These are phyloP conservation scores for Misopates orontium DNA, from an alignment of 257 asterid genomes.

Conservation along the genomic window DNA sequence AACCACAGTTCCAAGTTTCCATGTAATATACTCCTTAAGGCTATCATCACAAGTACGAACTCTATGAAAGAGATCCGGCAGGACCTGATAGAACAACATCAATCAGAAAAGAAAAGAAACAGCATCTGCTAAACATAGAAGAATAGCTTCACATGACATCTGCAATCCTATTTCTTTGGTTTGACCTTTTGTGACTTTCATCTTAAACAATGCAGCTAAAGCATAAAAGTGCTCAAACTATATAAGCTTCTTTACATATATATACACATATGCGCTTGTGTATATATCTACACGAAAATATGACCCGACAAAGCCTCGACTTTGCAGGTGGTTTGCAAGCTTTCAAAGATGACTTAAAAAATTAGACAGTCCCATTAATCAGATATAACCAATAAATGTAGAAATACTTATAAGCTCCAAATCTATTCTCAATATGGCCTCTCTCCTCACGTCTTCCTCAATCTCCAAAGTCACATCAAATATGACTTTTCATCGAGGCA, in stretches of 20 bases:
- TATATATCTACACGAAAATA: slow-evolving; percentile 1
- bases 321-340: neutral
- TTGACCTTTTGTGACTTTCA: too few species aligned
- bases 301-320: neutral
- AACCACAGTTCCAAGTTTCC: slow-evolving; percentile 98
- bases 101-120: slow-evolving; percentile 18
- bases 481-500: neutral
- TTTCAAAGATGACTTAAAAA: neutral
- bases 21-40: slow-evolving; percentile 87
- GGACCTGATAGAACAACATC: slow-evolving; percentile 58
- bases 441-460: neutral
- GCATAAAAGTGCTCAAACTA: too few species aligned
- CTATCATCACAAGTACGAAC: slow-evolving; percentile 93
- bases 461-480: neutral
- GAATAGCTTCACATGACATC: too few species aligned
- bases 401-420: neutral
- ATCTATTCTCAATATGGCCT: neutral
- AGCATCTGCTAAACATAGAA: too few species aligned
- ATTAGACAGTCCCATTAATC: neutral
- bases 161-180: too few species aligned
- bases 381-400: neutral
- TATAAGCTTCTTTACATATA: too few species aligned
- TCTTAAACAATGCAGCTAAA: too few species aligned
- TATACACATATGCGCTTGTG: too few species aligned
- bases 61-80: slow-evolving; percentile 94